Base-by-base conservation (phyloP, 2,329 filamentous ascomycete genomes). In the Cladobotryum protrusum region DNA sequence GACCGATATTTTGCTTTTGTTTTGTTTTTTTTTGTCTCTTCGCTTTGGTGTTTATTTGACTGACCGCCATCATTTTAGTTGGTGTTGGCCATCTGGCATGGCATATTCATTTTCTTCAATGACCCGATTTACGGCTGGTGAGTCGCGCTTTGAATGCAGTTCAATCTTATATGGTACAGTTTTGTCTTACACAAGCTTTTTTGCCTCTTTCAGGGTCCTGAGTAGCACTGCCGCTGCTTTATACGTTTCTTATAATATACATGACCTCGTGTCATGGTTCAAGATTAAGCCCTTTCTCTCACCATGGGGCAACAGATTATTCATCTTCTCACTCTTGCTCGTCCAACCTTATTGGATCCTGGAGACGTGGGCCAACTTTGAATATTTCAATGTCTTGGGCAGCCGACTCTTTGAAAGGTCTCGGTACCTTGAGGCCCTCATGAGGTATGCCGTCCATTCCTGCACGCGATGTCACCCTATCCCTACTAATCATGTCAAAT, bases 211-310 rank as follows among this genome's bases (percentile, higher is more conserved):
- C 13, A 54, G 52, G 53, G 42, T 48, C 18, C 34, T 55, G 24
- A 55, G 53, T 39, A 40, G 29, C 20, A 53, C 53, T 8, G 50
- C 53, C 12, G 37, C 43, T 17, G 39, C 41, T 15, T 33, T 55
- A 12, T 55, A 55, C 33, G 45, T 55, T 20, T 55, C 53, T 9
- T 55, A 55, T 45, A 53, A 32, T 2, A n/a, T 51, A 7, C 53
- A 55, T 45, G 53, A 55, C 20, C 43, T 55, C 20, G 39, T 55
- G 20, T 41, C 51, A 4, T 55, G 53, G 53, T 37, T 53, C 40
- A 55, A 55, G 48, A 55, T 55, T 42, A 50, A 41, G 39, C 53
- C 53, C 15, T 55, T 55, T 43, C 53, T 55, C n/a, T 48, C 53
- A 11, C 35, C 34, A 14, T 55, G 53, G 53, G 50, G 50, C 29